Evolutionary conservation across 352 stramenopile genomes (phyloP).

Genomic region (Pythium periplocum): DNA sequence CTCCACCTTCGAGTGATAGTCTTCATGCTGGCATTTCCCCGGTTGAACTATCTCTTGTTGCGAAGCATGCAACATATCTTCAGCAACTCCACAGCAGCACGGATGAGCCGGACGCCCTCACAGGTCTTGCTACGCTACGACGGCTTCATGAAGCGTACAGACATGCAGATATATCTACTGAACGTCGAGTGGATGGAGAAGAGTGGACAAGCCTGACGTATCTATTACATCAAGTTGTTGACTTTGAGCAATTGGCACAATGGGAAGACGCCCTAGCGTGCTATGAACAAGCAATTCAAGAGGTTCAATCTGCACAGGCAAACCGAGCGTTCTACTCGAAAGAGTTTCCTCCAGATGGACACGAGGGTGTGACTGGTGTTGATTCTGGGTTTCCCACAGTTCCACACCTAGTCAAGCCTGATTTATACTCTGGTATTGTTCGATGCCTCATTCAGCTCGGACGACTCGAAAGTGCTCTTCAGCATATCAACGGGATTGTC

Average conservation of each 20-base stretch:
- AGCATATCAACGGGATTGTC: constrained; percentile 85
- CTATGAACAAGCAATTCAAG: constrained; percentile 43
- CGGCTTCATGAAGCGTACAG: constrained; percentile 21
- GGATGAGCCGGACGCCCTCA: constrained; percentile 35
- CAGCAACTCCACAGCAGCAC: constrained; percentile 35
- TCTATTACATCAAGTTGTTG: constrained; percentile 30
- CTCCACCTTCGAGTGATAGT: constrained; percentile 9
- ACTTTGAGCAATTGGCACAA: constrained; percentile 34
- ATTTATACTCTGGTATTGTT: constrained; percentile 80
- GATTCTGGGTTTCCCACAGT: constrained; percentile 16
- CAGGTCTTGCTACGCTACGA: constrained; percentile 26
- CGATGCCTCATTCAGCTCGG: constrained; percentile 81
- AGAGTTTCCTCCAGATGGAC: constrained; percentile 5
- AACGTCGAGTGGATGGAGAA: constrained; percentile 9
- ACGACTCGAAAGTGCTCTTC: constrained; percentile 74
- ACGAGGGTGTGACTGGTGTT: constrained; percentile 10
- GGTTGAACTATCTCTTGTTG: constrained; percentile 21
- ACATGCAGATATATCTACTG: constrained; percentile 3
- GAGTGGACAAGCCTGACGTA: constrained; percentile 21
- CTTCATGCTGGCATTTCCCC: constrained; percentile 14
- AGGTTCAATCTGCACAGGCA: constrained; percentile 24
- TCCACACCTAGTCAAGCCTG: constrained; percentile 53
- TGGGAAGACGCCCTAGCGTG: constrained; percentile 42
- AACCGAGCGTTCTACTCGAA: constrained; percentile 13
- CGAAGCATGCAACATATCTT: constrained; percentile 28